These are phyloP conservation scores for Ganoderma sp. DNA, from an alignment of 1,284 basidiomycete genomes.

Conservation along the genomic window DNA sequence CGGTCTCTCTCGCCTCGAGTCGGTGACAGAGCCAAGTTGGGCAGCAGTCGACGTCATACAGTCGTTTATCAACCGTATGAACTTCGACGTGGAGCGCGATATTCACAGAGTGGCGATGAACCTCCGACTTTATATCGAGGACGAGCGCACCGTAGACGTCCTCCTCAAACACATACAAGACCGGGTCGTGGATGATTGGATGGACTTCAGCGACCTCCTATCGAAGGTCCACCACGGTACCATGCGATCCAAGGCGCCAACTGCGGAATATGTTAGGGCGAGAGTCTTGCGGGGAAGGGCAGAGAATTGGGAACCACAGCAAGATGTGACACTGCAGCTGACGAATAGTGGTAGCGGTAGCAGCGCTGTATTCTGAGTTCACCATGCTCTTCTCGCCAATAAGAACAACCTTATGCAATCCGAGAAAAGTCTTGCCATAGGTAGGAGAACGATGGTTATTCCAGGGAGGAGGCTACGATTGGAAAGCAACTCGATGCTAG, in stretches of 20 bases:
- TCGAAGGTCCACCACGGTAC: constrained; percentile 48
- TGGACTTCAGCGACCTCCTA: constrained; percentile 63
- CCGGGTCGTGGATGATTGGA: constrained; percentile 76
- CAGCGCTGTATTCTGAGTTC: not conserved
- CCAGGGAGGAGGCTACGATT: not conserved
- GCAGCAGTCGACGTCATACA: constrained; percentile 55
- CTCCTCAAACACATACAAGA: constrained; percentile 79
- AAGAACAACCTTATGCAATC: not conserved
- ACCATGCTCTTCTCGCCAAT: not conserved
- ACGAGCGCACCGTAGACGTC: constrained; percentile 77
- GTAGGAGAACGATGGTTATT: constrained; percentile 4
- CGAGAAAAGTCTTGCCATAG: not conserved
- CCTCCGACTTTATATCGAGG: constrained; percentile 78
- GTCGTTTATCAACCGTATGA: constrained; percentile 58
- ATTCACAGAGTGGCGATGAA: constrained; percentile 60
- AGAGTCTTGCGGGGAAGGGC: constrained; percentile 42
- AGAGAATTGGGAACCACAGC: constrained; percentile 26
- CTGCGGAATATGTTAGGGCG: constrained; percentile 45
- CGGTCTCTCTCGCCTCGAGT: constrained; percentile 28
- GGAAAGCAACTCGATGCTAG: constrained; percentile 15
- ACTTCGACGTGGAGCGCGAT: constrained; percentile 57
- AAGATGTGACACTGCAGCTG: not conserved
- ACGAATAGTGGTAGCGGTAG: constrained; percentile 10
- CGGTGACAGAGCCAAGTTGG: constrained; percentile 42
- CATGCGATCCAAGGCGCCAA: constrained; percentile 44